Conservation (phyloP, 164 flowering plant genomes). For the Annona cherimola region DNA sequence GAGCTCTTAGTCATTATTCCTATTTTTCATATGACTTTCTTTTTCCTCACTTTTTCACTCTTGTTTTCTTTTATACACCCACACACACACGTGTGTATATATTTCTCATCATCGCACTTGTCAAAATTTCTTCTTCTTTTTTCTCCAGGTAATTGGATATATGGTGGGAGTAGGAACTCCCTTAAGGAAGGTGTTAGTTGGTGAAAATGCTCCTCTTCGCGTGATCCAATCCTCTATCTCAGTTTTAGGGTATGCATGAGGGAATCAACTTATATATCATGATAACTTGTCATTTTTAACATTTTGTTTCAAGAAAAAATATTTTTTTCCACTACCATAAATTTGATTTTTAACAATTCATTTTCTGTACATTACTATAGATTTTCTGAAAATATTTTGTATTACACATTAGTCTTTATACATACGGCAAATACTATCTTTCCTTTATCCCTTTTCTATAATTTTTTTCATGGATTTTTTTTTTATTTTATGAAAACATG, state of each 20-base stretch:
- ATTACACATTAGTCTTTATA: no score
- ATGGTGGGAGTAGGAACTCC: slow-evolving; percentile 47
- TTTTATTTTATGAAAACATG: no score
- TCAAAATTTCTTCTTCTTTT: not conserved
- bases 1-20: not conserved
- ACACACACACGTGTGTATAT: not conserved
- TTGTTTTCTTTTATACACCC: not conserved
- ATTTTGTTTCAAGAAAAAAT: not conserved
- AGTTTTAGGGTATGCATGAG: slow-evolving; percentile 48
- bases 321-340: not conserved
- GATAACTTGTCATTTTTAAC: not conserved
- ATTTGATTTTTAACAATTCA: not conserved
- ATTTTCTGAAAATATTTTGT: not conserved
- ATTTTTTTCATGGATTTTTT: no score
- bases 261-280: not conserved
- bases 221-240: slow-evolving; percentile 52
- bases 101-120: not conserved
- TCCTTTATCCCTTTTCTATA: no score
- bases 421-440: no score
- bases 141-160: slow-evolving; percentile 53
- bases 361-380: not conserved
- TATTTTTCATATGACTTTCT: not conserved
- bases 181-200: slow-evolving; percentile 42
- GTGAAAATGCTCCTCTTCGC: slow-evolving; percentile 60
- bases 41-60: not conserved